Evolutionary conservation across 1,284 basidiomycete genomes (phyloP), one percentile per base, ranked within the genome.

Genomic region (Malassezia slooffiae): DNA sequence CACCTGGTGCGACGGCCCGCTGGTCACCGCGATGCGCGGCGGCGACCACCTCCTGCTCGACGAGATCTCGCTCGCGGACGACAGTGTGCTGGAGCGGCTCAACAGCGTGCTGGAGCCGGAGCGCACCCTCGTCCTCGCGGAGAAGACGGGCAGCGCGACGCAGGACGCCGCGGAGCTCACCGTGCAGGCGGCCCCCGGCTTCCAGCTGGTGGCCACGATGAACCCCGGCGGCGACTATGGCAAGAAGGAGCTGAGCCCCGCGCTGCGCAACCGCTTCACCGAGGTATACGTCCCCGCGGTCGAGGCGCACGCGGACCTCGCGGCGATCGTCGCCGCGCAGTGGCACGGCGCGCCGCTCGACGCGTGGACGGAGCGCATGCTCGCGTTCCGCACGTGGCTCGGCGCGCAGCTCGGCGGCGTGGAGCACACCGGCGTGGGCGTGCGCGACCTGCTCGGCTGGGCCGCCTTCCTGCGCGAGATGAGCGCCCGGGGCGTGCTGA

Each of bases 171-270:
- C 19, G 9, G 58, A 58, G 29, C 48, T 55, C 29, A 43, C 43
- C 7, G 48, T 67, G 41, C 43, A 22, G 1, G 66, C 55, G 4
- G 46, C 38, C 6, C 47, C 54, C 1, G 58, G 56, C 3, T 99
- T 99, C 75, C 83, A 91, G 67, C 79, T 99, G 28, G 75, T 96
- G 0, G 90, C 93, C 1, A 97, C 93, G 0, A 99, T 99, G 93
- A 99, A 99, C 69, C 93, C 93, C 0, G 93, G 93, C 26, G 93
- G 93, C 27, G 93, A 99, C 69, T 97, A 93, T 60, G 93, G 93
- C 29, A 99, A 99, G 74, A 97, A 97, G 70, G 93, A 99, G 68
- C 75, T 99, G 3, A 96, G 90, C 1, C 91, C 91, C 21, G 93
- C 93, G 0, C 75, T 99, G 34, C 80, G 93, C 20, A 99, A 99